Base-by-base conservation (phyloP, 805 yeast genomes). In the Yamadazyma laniorum region DNA sequence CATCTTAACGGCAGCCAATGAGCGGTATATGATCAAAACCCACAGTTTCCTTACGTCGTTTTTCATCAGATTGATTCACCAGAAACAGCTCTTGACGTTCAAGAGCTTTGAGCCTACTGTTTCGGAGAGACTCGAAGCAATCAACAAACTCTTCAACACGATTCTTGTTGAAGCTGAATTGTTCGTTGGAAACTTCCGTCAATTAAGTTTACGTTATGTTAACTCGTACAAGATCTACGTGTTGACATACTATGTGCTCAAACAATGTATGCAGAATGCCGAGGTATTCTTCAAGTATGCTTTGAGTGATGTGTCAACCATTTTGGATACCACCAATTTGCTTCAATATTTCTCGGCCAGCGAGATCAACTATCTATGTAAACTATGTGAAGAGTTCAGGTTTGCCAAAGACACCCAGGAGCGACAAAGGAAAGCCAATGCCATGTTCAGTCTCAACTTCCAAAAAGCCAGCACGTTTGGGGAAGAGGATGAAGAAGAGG, bases 151-250 rank as follows among this genome's bases (percentile, higher is more conserved):
- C 28, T 64, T 66, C 39, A 52, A 49, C 11, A 50, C 60, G 25
- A 55, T 62, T 9, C 47, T 68, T 19, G 40, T 56, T 1, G 72
- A 68, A 37, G 65, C 72, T 1, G 74, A 67, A 34, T 48, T 67
- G 6, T 68, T 67, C 44, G 71, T 67, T 22, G 73, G 74, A 1
- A 62, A 64, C 44, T 68, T 68, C 51, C 33, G 67, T 17, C 57
- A 56, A 23, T 53, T 68, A 44, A 61, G 72, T 44, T 42, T 54
- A 15, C 57, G 57, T 4, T 67, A 68, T 46, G 56, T 63, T 37
- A 68, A 66, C 43, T 66, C 72, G 2, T 67, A 67, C 53, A 56
- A 59, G 43, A 47, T 68, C 11, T 64, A 66, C 40, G 70, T 67
- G 30, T 63, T 68, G 58, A 57, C 70, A 6, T 63, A 58, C 44